Conservation (phyloP, 371 early-diverging fungal genomes). For the Parasitella parasitica region DNA sequence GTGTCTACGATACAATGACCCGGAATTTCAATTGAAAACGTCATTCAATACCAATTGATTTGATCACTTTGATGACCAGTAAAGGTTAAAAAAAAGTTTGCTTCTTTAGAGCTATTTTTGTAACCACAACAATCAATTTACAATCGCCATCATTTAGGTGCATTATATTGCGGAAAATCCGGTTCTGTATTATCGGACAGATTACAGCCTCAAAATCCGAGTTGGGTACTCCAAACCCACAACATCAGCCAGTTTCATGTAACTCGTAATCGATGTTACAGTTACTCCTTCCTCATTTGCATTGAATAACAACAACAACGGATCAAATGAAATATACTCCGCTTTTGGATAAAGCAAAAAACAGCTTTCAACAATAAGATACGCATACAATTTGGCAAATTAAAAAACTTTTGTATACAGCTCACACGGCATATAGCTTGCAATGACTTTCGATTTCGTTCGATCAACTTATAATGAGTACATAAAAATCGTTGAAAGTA, state of each 20-base stretch:
- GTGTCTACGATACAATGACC: not conserved
- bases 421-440: no score
- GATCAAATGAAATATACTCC: not conserved
- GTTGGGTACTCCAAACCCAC: no score
- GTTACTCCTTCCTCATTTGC: not conserved
- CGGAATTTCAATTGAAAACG: slow-evolving; percentile 1
- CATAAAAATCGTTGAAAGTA: no score
- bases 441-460: no score
- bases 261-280: not conserved
- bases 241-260: not conserved
- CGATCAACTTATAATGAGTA: no score
- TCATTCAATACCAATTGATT: slow-evolving; percentile 1
- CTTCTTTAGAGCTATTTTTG: not conserved
- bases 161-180: no score
- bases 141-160: not conserved
- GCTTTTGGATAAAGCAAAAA: no score
- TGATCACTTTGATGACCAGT: not conserved
- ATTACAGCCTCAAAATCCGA: no score
- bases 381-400: no score
- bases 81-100: not conserved
- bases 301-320: not conserved
- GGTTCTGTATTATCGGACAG: no score
- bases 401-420: no score
- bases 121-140: not conserved
- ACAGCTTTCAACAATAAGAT: no score